Evolutionary conservation across 1,284 basidiomycete genomes (phyloP), one percentile per base, ranked within the genome.

Genomic region (Peniophora sp.): DNA sequence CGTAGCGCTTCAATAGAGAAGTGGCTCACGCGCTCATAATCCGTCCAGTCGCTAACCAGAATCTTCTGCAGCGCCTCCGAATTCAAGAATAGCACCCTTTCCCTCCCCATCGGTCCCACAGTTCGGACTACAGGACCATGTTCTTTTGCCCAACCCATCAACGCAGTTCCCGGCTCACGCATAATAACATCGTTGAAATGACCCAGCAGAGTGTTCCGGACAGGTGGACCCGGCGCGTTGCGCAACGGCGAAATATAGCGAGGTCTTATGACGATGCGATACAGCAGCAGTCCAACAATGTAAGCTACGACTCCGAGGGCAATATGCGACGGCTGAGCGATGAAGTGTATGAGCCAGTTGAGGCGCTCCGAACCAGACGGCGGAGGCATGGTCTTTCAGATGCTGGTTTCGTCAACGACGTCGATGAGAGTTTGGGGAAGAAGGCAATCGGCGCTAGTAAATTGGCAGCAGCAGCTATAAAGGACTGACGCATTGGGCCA

Each of bases 91-190:
- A 75, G 67, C 36, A 77, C 53, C 25, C 74, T 60, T 52, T 76
- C 72, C n/a, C 72, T 63, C 10, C 74, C 74, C 11, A 77, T 23
- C 1, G 72, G 69, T 1, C 75, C 75, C 11, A 75, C 67, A 32
- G 65, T 65, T 32, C 73, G 68, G 3, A 77, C 68, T 11, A 69
- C 59, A 3, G 69, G 66, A 0, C 74, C 74, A 47, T 75, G 64
- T 27, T 68, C 47, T 51, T 75, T 73, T 23, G 70, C 65, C 74
- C 74, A 77, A 56, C 67, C 64, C 43, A 69, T 65, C 48, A 74
- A 70, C 2, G 70, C 66, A n/a, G 71, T 69, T 16, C 74, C 72
- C 22, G 70, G 64, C 61, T 74, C 74, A 0, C 65, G 62, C 2
- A 59, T 57, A 38, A 74, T 65, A 47, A 77, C 73, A 20, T 49